Conservation (phyloP, 2,329 filamentous ascomycete species). For the Talaromyces sp. region DNA sequence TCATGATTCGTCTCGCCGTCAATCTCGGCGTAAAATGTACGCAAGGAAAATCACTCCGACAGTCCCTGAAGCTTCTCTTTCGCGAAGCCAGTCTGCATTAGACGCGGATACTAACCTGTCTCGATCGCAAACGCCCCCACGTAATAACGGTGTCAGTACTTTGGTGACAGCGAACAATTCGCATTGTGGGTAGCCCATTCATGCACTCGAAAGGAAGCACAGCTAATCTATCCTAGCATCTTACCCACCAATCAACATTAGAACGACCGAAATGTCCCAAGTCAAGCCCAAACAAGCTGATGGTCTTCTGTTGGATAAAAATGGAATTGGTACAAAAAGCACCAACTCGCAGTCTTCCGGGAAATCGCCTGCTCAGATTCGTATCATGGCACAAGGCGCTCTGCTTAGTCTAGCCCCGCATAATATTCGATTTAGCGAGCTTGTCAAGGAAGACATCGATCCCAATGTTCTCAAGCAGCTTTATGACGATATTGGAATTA, state of each 20-base stretch:
- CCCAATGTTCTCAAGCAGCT: constrained; percentile 59
- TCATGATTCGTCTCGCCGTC: constrained; percentile 30
- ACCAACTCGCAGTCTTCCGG: constrained; percentile 18
- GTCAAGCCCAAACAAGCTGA: neutral
- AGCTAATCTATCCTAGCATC: constrained; percentile 27
- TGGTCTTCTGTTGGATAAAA: neutral
- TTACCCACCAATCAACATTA: constrained; percentile 31
- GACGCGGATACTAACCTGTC: neutral
- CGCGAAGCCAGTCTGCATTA: neutral
- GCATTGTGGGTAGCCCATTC: neutral
- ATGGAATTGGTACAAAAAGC: neutral
- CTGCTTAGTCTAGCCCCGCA: constrained; percentile 60
- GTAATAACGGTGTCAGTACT: neutral
- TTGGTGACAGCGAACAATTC: neutral
- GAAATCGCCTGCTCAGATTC: constrained; percentile 38
- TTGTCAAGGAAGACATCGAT: constrained; percentile 71
- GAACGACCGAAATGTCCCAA: constrained; percentile 21
- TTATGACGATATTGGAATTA: constrained; percentile 66
- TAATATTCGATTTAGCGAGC: constrained; percentile 70
- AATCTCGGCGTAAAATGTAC: neutral
- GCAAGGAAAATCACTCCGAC: neutral
- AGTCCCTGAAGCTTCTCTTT: neutral
- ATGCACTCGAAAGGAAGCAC: neutral
- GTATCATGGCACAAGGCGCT: constrained; percentile 59
- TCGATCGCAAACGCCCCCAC: neutral